These are phyloP conservation scores for Polyplosphaeria fusca DNA, from an alignment of 495 filamentous ascomycete species.

Conservation along the genomic window DNA sequence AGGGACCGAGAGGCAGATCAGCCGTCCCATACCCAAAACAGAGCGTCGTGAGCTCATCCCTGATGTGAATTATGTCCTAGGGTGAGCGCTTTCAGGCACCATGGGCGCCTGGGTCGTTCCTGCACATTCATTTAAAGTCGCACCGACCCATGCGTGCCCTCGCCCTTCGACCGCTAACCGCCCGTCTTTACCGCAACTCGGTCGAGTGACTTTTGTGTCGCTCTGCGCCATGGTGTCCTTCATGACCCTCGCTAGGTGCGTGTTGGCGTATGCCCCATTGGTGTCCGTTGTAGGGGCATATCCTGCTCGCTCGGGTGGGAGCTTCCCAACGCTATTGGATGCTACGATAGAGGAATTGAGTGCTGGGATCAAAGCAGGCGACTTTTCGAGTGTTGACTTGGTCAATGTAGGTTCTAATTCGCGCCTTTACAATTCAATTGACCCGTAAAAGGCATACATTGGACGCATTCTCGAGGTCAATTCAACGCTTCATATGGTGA, in stretches of 20 bases:
- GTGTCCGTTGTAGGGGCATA: too few relatives aligned
- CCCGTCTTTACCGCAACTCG: too few relatives aligned
- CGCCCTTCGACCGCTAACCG: too few relatives aligned
- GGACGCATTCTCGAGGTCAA: conserved; percentile 55
- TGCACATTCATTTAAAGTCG: too few relatives aligned
- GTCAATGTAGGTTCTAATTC: conserved; percentile 50
- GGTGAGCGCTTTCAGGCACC: too few relatives aligned
- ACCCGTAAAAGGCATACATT: conserved; percentile 46
- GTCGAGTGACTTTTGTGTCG: too few relatives aligned
- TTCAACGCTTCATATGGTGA: conserved; percentile 48
- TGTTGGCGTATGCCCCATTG: not conserved
- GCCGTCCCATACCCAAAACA: not conserved
- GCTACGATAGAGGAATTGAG: conserved; percentile 53
- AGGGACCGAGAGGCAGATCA: not conserved
- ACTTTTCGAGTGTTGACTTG: conserved; percentile 58
- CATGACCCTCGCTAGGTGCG: not conserved
- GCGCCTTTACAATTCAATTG: not conserved
- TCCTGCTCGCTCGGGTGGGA: too few relatives aligned
- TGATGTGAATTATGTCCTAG: too few relatives aligned
- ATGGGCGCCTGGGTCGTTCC: too few relatives aligned
- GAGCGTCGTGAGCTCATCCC: not conserved
- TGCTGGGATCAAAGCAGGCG: conserved; percentile 48
- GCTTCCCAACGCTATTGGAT: conserved; percentile 46
- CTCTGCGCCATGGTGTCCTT: conserved; percentile 9
- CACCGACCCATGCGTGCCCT: too few relatives aligned